Conservation (phyloP, 768 basidiomycete species). For the Boletus rubroflammeus region DNA sequence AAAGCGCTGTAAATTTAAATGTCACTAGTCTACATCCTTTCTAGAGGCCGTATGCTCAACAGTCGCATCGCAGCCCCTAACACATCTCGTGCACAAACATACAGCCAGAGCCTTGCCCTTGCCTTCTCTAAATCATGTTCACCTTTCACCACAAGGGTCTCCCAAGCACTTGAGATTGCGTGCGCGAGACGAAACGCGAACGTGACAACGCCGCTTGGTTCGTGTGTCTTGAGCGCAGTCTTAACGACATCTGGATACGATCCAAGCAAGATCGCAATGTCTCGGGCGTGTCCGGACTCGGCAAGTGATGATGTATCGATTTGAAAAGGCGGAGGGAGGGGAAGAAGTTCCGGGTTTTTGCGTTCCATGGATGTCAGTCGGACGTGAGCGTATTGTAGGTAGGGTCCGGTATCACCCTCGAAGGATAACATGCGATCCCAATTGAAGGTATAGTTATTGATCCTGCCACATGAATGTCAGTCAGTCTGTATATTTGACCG, state of each 20-base stretch:
- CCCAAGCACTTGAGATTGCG: constrained; percentile 90
- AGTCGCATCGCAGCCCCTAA: constrained; percentile 81
- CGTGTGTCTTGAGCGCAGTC: constrained; percentile 77
- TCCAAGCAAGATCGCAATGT: constrained; percentile 83
- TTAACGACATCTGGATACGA: constrained; percentile 90
- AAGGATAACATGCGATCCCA: constrained; percentile 94
- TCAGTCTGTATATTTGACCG: not conserved
- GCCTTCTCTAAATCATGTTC: constrained; percentile 76
- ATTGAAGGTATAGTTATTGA: constrained; percentile 95
- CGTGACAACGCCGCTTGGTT: constrained; percentile 89
- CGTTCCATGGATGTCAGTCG: constrained; percentile 87
- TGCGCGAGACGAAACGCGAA: constrained; percentile 86
- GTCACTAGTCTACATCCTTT: constrained; percentile 81
- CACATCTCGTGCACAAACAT: constrained; percentile 86
- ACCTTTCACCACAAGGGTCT: constrained; percentile 81
- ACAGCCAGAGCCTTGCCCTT: constrained; percentile 83
- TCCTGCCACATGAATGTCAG: constrained; percentile 42
- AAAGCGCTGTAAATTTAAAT: too few species aligned
- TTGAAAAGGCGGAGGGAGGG: constrained; percentile 65
- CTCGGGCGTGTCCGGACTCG: constrained; percentile 69
- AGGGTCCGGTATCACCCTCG: constrained; percentile 94
- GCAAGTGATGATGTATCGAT: constrained; percentile 68
- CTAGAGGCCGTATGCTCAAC: constrained; percentile 84
- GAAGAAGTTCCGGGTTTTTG: constrained; percentile 84
- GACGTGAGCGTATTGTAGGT: constrained; percentile 96